A percentile compares a stretch with the other conserved stretches of the same genome.
phyloP scores from a whole-genome alignment of 139 green algal genomes.

The Parachlorella kessleri region DNA sequence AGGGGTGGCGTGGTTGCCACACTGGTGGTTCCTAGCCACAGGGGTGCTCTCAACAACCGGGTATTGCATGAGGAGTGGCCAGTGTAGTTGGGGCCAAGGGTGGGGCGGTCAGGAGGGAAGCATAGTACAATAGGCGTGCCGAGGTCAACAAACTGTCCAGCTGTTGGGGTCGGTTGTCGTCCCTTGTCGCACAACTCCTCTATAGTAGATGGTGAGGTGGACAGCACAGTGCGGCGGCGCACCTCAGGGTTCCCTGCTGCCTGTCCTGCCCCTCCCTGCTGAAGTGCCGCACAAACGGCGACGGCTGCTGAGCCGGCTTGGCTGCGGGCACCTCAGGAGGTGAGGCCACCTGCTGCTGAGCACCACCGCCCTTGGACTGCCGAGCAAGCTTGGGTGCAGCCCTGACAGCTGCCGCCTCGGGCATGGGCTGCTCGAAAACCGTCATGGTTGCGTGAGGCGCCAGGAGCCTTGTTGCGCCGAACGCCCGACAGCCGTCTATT shows the following conservation, averaged over 20 bases:
- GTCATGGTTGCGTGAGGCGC: not conserved
- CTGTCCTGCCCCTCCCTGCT: not conserved
- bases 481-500: too few relatives aligned
- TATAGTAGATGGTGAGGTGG: not conserved
- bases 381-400: not conserved
- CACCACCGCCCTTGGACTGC: not conserved
- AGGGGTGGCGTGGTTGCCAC: not conserved
- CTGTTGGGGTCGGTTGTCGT: not conserved
- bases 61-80: too few relatives aligned
- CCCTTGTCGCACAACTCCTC: not conserved
- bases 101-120: not conserved
- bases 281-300: not conserved
- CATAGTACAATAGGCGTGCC: not conserved
- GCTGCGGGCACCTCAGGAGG: too few relatives aligned
- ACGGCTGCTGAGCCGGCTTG: too few relatives aligned
- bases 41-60: too few relatives aligned
- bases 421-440: not conserved
- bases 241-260: slow-evolving; percentile 28
- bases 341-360: not conserved
- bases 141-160: not conserved
- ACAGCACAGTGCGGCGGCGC: not conserved
- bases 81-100: not conserved
- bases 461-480: too few relatives aligned
- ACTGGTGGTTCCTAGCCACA: too few relatives aligned
- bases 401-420: too few relatives aligned